Conservation (phyloP, 176 grass and related monocot species). For the Triticum urartu region DNA sequence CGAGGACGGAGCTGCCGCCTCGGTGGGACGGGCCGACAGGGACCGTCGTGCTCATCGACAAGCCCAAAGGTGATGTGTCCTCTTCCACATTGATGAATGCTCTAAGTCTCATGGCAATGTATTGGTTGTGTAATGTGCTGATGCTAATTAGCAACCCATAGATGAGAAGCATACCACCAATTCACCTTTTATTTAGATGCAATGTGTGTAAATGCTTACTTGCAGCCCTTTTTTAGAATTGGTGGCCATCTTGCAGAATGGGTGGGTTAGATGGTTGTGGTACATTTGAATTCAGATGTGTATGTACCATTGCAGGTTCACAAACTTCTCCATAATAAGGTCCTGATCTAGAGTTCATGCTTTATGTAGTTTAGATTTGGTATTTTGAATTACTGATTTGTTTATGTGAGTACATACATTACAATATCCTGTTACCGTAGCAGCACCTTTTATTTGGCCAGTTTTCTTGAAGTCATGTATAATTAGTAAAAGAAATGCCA, state of each 20-base stretch:
- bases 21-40: conserved; percentile 78
- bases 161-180: neutral
- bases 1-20: conserved; percentile 78
- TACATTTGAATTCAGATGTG: neutral
- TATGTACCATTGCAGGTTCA: neutral
- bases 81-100: neutral
- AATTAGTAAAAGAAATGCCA: neutral
- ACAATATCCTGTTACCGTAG: neutral
- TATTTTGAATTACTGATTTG: neutral
- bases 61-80: conserved; percentile 70
- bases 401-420: neutral
- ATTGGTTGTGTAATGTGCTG: neutral
- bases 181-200: neutral
- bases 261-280: neutral
- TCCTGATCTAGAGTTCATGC: neutral
- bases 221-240: neutral
- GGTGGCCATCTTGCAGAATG: neutral
- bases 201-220: neutral
- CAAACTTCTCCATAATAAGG: neutral
- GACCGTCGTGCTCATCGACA: conserved; percentile 85
- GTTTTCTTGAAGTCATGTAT: neutral
- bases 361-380: neutral
- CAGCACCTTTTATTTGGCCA: neutral
- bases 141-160: neutral
- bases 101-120: neutral